Evolutionary conservation across 768 basidiomycete species (phyloP).

Genomic region (Lentinula raphanica): DNA sequence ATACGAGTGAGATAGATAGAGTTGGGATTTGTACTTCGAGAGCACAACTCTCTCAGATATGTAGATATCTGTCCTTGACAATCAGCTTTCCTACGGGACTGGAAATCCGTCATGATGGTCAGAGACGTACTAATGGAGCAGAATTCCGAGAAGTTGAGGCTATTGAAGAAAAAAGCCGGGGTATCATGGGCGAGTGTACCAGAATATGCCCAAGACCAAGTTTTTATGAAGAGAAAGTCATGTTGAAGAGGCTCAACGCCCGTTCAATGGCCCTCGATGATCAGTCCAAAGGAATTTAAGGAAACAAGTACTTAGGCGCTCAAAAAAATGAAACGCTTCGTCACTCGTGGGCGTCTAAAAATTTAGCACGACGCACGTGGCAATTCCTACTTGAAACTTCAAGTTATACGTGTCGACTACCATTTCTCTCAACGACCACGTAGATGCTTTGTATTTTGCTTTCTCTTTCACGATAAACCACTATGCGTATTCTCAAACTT

Average conservation of each 20-base stretch:
- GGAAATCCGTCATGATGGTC: not conserved
- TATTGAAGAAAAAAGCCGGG: not conserved
- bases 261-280: too few species aligned
- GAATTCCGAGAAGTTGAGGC: not conserved
- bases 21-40: not conserved
- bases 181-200: not conserved
- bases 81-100: not conserved
- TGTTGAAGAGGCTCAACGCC: too few species aligned
- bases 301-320: not conserved
- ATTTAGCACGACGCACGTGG: not conserved
- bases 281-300: not conserved
- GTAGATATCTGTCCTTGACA: not conserved
- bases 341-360: not conserved
- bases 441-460: conserved; percentile 2
- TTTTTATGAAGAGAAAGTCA: not conserved
- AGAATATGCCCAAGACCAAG: not conserved
- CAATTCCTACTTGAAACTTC: not conserved
- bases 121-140: not conserved
- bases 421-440: not conserved
- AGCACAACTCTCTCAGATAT: conserved; percentile 3
- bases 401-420: not conserved
- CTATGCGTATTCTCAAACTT: conserved; percentile 34
- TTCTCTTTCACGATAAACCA: conserved; percentile 9
- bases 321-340: too few species aligned
- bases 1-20: not conserved